phyloP scores from a whole-genome alignment of 257 asterid species.

The Ligustrum vulgare region DNA sequence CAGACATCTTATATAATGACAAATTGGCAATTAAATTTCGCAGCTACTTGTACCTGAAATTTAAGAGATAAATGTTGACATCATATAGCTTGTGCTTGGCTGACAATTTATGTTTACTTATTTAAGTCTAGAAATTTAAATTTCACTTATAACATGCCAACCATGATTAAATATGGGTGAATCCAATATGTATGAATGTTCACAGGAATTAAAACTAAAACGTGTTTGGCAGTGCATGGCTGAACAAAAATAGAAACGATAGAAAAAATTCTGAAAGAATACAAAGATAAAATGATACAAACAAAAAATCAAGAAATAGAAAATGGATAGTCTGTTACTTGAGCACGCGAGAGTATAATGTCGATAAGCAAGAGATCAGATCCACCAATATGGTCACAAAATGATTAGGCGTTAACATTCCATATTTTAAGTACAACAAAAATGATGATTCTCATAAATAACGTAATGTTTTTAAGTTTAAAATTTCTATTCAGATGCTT shows the following conservation, averaged over 20 bases:
- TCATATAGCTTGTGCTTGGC: too few relatives aligned
- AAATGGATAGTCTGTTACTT: not conserved
- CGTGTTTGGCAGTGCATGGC: too few relatives aligned
- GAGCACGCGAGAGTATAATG: not conserved
- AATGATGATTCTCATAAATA: not conserved
- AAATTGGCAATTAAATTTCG: not conserved
- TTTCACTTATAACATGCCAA: too few relatives aligned
- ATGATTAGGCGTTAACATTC: not conserved
- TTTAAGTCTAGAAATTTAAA: too few relatives aligned
- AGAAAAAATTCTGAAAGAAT: not conserved
- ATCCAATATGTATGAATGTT: too few relatives aligned
- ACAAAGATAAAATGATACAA: not conserved
- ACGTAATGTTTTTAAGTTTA: not conserved
- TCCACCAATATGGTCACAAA: not conserved
- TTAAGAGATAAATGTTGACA: too few relatives aligned
- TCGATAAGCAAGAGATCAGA: not conserved
- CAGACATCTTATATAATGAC: not conserved
- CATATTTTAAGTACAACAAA: not conserved
- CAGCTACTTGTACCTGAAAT: not conserved
- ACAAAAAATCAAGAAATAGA: not conserved
- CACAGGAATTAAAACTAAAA: too few relatives aligned
- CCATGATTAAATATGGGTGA: too few relatives aligned
- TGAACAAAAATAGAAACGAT: too few relatives aligned
- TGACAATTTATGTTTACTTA: too few relatives aligned
- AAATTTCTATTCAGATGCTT: not conserved